These are phyloP conservation scores for Metschnikowia peoriensis DNA, from an alignment of 805 yeast species.

Conservation along the genomic window DNA sequence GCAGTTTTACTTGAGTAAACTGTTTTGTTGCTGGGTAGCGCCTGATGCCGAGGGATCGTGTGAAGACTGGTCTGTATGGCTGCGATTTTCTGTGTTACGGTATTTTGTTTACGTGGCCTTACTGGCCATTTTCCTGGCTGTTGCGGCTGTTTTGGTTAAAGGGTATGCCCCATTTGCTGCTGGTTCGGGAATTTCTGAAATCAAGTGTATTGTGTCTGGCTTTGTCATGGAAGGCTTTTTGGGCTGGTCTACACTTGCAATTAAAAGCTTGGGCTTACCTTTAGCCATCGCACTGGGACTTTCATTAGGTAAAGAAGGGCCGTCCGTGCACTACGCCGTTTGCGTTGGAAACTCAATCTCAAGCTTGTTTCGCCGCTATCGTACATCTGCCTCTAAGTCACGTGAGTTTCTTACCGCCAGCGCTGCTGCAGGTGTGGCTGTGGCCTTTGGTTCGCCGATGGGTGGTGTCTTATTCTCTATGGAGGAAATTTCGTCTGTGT, in stretches of 20 bases:
- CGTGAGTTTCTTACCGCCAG: constrained; percentile 80
- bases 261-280: constrained; percentile 82
- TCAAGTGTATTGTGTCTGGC: constrained; percentile 91
- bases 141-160: constrained; percentile 69
- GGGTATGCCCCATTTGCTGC: constrained; percentile 85
- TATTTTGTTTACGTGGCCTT: constrained; percentile 59
- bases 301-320: constrained; percentile 97
- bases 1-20: constrained; percentile 65
- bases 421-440: constrained; percentile 98
- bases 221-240: constrained; percentile 77
- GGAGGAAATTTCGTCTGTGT: constrained; percentile 81
- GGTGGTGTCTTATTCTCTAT: constrained; percentile 93
- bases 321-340: constrained; percentile 95
- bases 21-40: constrained; percentile 80
- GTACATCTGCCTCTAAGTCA: constrained; percentile 43
- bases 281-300: constrained; percentile 90
- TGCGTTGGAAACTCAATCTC: constrained; percentile 86
- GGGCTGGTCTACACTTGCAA: constrained; percentile 64
- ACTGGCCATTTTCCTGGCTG: constrained; percentile 59
- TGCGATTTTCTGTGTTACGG: constrained; percentile 40
- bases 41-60: constrained; percentile 38
- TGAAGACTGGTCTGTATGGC: constrained; percentile 69
- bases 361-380: constrained; percentile 45
- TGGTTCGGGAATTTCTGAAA: constrained; percentile 96
- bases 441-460: constrained; percentile 95